Evolutionary conservation across 768 basidiomycete genomes (phyloP).

Genomic region (Podaxis sp.): DNA sequence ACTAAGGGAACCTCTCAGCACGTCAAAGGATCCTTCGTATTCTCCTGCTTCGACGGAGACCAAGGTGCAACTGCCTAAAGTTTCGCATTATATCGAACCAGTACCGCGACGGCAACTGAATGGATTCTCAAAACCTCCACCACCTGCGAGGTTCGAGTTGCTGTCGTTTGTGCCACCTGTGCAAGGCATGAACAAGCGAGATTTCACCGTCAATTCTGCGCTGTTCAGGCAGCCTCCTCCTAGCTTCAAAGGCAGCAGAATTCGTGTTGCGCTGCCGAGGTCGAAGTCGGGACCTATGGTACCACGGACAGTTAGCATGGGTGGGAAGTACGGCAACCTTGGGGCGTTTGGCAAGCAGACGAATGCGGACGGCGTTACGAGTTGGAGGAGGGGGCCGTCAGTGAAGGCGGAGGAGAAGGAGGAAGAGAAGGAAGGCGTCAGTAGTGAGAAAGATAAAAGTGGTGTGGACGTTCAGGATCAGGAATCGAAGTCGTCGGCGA

Average conservation of each 20-base stretch:
- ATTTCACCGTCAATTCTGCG: constrained; percentile 63
- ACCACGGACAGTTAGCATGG: constrained; percentile 27
- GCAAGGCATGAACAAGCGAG: constrained; percentile 59
- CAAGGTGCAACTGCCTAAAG: constrained; percentile 48
- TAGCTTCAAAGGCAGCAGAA: constrained; percentile 37
- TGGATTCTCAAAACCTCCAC: constrained; percentile 37
- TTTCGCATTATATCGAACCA: constrained; percentile 40
- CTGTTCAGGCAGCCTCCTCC: constrained; percentile 53
- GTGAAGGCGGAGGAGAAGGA: constrained; percentile 21
- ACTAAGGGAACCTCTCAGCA: constrained; percentile 45
- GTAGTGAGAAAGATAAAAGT: neutral
- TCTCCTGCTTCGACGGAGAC: constrained; percentile 45
- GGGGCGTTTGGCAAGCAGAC: constrained; percentile 45
- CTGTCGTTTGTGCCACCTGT: constrained; percentile 73
- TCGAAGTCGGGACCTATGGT: constrained; percentile 29
- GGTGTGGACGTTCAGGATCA: neutral
- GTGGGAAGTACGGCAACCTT: constrained; percentile 25
- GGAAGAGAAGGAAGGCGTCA: constrained; percentile 14
- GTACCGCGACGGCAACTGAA: constrained; percentile 49
- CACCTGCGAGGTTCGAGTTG: constrained; percentile 57
- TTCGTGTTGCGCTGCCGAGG: constrained; percentile 43
- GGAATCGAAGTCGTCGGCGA: neutral
- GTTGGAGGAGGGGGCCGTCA: constrained; percentile 36
- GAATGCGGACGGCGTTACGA: constrained; percentile 38
- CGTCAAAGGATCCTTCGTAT: constrained; percentile 46